phyloP scores from a whole-genome alignment of 306 rosid species.

The Lathyrus sativus region DNA sequence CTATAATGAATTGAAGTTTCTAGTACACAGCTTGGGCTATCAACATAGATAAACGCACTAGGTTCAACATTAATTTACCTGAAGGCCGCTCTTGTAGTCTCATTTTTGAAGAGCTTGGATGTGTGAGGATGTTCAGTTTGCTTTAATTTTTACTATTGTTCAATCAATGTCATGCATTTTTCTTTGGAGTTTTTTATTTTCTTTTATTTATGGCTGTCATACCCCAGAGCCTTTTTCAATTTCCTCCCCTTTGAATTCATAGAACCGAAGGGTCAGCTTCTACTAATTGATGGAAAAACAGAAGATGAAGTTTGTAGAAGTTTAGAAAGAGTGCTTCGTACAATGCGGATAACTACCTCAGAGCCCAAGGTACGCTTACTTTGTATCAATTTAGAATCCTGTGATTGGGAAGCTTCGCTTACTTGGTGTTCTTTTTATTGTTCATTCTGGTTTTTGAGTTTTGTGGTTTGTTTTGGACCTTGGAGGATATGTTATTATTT shows the following conservation, averaged over 20 bases:
- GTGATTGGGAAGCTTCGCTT: constrained; percentile 19
- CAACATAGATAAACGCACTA: not conserved
- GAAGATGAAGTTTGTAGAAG: constrained; percentile 84
- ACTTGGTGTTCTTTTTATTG: constrained; percentile 24
- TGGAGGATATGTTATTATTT: constrained; percentile 28
- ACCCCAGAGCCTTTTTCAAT: constrained; percentile 30
- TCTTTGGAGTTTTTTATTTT: constrained; percentile 28
- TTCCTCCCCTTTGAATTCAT: constrained; percentile 31
- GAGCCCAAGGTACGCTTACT: constrained; percentile 80
- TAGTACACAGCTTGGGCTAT: constrained; percentile 18
- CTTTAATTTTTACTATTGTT: constrained; percentile 26
- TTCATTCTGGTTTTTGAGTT: constrained; percentile 7
- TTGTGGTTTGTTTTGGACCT: constrained; percentile 16
- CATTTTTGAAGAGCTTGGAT: constrained; percentile 13
- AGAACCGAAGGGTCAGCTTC: constrained; percentile 98
- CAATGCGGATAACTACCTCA: constrained; percentile 84
- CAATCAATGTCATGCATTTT: constrained; percentile 15
- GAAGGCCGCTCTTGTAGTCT: constrained; percentile 10
- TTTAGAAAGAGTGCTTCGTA: constrained; percentile 91
- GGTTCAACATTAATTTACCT: constrained; percentile 25
- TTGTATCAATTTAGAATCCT: constrained; percentile 26
- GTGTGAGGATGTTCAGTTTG: not conserved
- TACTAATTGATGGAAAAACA: constrained; percentile 89
- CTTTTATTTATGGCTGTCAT: constrained; percentile 24
- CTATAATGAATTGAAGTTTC: constrained; percentile 31